Conservation (phyloP, 768 basidiomycete species). For the Naganishia kalamii region DNA sequence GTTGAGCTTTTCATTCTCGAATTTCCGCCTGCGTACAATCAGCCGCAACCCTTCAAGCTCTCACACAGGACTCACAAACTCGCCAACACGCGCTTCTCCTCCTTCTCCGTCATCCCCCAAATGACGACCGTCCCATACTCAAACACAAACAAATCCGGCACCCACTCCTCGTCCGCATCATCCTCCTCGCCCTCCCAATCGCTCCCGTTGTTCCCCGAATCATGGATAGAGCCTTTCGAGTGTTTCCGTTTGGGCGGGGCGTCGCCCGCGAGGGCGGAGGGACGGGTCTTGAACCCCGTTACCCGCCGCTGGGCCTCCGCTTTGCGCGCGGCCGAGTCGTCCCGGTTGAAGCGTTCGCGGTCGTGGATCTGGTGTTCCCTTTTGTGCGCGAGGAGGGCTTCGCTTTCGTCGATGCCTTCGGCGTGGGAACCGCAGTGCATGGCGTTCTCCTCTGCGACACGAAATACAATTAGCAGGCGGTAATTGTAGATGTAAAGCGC, state of each 20-base stretch:
- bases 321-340: slow-evolving; percentile 4
- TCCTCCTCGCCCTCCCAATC: slow-evolving; percentile 34
- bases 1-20: slow-evolving; percentile 81
- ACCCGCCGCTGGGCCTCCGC: slow-evolving; percentile 21
- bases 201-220: slow-evolving; percentile 25
- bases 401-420: slow-evolving; percentile 24
- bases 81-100: slow-evolving; percentile 81
- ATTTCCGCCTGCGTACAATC: slow-evolving; percentile 64
- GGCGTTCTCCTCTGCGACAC: not conserved
- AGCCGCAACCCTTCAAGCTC: not conserved
- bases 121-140: slow-evolving; percentile 91
- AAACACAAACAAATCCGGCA: slow-evolving; percentile 78
- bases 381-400: slow-evolving; percentile 17
- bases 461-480: not conserved
- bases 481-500: not conserved
- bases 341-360: not conserved
- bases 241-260: slow-evolving; percentile 47
- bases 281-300: slow-evolving; percentile 41
- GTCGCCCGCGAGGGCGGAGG: slow-evolving; percentile 46
- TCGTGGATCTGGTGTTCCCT: slow-evolving; percentile 19
- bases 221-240: slow-evolving; percentile 24
- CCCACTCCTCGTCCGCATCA: slow-evolving; percentile 44
- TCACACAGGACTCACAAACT: slow-evolving; percentile 64
- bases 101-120: slow-evolving; percentile 93
- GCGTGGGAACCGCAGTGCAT: slow-evolving; percentile 16